A percentile compares a stretch with the other conserved stretches of the same genome.
phyloP scores from a whole-genome alignment of 495 filamentous ascomycete genomes.

The Aspergillus panamensis region DNA sequence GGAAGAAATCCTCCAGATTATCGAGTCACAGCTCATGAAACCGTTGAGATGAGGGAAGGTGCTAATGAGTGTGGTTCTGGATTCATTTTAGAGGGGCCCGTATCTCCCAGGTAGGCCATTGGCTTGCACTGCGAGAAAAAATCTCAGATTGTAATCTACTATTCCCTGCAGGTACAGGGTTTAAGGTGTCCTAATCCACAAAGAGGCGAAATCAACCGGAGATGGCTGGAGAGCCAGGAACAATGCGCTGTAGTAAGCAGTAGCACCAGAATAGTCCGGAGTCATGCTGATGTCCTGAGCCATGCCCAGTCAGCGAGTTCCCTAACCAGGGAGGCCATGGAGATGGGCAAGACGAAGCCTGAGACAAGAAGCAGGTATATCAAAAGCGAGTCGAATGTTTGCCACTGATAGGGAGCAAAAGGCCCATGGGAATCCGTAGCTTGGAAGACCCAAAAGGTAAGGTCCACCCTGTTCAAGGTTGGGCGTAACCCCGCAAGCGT shows the following conservation, averaged over 20 bases:
- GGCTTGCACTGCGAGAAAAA: constrained; percentile 1
- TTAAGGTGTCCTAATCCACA: not conserved
- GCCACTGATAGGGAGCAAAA: not conserved
- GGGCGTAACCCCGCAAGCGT: constrained; percentile 13
- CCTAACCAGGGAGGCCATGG: too few relatives aligned
- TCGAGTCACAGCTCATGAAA: not conserved
- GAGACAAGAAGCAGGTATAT: not conserved
- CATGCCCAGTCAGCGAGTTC: too few relatives aligned
- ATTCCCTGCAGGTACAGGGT: constrained; percentile 1
- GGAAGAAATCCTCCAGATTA: too few relatives aligned
- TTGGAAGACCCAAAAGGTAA: not conserved
- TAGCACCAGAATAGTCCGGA: not conserved
- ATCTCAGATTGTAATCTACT: not conserved
- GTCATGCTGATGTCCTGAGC: too few relatives aligned
- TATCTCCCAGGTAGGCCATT: not conserved
- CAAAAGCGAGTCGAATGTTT: not conserved
- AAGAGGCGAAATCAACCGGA: not conserved
- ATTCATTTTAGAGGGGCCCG: not conserved
- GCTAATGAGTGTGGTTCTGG: not conserved
- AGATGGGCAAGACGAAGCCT: too few relatives aligned
- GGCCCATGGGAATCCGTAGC: not conserved
- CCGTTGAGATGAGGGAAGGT: not conserved
- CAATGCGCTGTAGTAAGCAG: not conserved
- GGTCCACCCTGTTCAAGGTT: not conserved
- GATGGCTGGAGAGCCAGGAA: not conserved